Percentiles rank a stretch among this genome's conserved stretches.
Conservation (phyloP, 2,329 filamentous ascomycete species). For the Lachnellula occidentalis region DNA sequence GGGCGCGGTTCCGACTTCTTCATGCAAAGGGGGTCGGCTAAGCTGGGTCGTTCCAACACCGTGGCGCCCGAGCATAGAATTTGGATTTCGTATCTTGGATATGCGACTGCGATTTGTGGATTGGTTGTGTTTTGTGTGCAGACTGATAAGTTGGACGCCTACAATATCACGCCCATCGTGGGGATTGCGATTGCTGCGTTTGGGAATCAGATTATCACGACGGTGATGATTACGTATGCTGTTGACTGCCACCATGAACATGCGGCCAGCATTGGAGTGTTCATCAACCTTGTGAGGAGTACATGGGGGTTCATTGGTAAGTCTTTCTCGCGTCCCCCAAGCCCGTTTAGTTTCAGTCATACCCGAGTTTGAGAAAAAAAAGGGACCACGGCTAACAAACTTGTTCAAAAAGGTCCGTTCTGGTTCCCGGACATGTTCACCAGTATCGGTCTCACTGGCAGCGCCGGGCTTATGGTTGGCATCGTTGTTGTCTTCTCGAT, state of each 20-base stretch:
- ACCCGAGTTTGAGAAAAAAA: not conserved
- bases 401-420: slow-evolving; percentile 3
- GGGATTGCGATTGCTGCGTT: slow-evolving; percentile 46
- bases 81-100: slow-evolving; percentile 51
- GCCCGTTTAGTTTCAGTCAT: not conserved
- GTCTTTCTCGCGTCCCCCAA: slow-evolving; percentile 13
- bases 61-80: slow-evolving; percentile 46
- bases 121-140: slow-evolving; percentile 50
- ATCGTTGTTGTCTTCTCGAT: slow-evolving; percentile 33
- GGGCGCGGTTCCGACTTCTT: slow-evolving; percentile 48
- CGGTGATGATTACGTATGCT: slow-evolving; percentile 40
- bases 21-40: slow-evolving; percentile 39
- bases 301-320: slow-evolving; percentile 44
- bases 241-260: slow-evolving; percentile 52
- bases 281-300: slow-evolving; percentile 51
- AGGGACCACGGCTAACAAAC: not conserved
- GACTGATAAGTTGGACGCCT: slow-evolving; percentile 40
- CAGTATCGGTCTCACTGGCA: slow-evolving; percentile 27
- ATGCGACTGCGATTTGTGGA: slow-evolving; percentile 44
- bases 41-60: slow-evolving; percentile 4
- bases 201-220: slow-evolving; percentile 57
- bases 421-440: slow-evolving; percentile 36
- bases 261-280: slow-evolving; percentile 51
- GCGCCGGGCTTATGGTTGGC: slow-evolving; percentile 33
- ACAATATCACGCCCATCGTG: slow-evolving; percentile 52